These are phyloP conservation scores for Nissolia schottii DNA, from an alignment of 306 rosid species.

Conservation along the genomic window DNA sequence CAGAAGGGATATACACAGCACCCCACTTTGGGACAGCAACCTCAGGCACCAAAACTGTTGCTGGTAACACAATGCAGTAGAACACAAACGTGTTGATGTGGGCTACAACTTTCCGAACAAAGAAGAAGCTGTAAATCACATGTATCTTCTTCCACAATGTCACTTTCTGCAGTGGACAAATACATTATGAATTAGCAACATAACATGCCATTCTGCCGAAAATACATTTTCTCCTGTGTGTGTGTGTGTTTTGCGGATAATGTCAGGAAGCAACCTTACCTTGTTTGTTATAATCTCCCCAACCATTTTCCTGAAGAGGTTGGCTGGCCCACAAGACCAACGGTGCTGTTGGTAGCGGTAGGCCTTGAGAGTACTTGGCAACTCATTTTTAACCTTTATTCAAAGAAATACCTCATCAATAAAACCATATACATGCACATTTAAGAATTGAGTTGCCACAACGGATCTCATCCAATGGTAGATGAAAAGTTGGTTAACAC, in stretches of 20 bases:
- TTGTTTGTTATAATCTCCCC: conserved; percentile 74
- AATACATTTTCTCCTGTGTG: background rate
- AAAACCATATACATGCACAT: background rate
- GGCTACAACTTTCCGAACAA: conserved; percentile 84
- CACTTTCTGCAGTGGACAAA: conserved; percentile 65
- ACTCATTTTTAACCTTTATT: conserved; percentile 81
- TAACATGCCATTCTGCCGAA: background rate
- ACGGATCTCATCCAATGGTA: no score
- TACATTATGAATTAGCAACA: background rate
- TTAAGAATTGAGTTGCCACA: no score
- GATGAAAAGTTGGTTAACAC: no score
- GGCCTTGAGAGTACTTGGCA: conserved; percentile 97
- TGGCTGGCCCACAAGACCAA: conserved; percentile 99
- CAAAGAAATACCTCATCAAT: background rate
- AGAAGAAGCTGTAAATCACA: conserved; percentile 93
- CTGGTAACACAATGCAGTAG: conserved; percentile 80
- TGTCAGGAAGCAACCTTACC: conserved; percentile 34
- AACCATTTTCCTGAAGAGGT: conserved; percentile 87
- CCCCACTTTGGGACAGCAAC: conserved; percentile 89
- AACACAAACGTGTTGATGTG: conserved; percentile 80
- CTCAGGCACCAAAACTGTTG: conserved; percentile 88
- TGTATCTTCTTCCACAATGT: conserved; percentile 82
- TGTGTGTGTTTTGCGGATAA: background rate
- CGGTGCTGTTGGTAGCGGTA: conserved; percentile 94
- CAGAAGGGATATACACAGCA: conserved; percentile 78